Evolutionary conservation across 2,329 filamentous ascomycete species (phyloP), one percentile per base, ranked within the genome.

Genomic region (Trichophyton rubrum): DNA sequence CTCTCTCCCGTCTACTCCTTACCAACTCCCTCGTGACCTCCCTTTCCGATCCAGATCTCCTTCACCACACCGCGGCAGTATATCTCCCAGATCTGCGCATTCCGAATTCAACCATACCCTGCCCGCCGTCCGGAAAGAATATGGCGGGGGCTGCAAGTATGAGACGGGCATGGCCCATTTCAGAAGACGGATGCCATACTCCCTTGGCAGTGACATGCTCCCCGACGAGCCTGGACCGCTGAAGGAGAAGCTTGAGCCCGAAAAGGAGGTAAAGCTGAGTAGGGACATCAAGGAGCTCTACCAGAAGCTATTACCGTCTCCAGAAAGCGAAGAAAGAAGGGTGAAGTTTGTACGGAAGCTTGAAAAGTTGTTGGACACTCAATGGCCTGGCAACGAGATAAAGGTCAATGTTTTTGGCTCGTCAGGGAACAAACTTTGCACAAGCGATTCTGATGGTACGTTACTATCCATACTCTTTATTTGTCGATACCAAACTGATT

Each of bases 371-470:
- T 85, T 99, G 71, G 93, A 95, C 68, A 82, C 88, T 6, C 85
- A 95, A 70, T 99, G 92, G 89, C 93, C 93, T 0, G 90, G 88
- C 0, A 87, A 90, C 68, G 82, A 95, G 63, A 96, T 96, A 69
- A 85, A 83, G 66, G 93, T 96, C 40, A 87, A 93, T 72, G 84
- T 97, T 15, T 99, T 99, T 80, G 93, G 93, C n/a, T 97, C 93
- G 3, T 97, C 93, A 3, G 93, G 93, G 56, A 99, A 99, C 73
- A 78, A 93, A 72, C 78, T 99, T 61, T 96, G 90, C 74, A 96
- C 92, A 38, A 91, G 90, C 73, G 90, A 96, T 70, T 99, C 93
- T 59, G 93, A 99, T 77, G 89, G 90, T 96, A 78, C 68, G 85
- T 60, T 43, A 22, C 20, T 9, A 27, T 49, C 15, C 43, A 15